Evolutionary conservation across 768 basidiomycete genomes (phyloP).

Genomic region (Zangia roseola): DNA sequence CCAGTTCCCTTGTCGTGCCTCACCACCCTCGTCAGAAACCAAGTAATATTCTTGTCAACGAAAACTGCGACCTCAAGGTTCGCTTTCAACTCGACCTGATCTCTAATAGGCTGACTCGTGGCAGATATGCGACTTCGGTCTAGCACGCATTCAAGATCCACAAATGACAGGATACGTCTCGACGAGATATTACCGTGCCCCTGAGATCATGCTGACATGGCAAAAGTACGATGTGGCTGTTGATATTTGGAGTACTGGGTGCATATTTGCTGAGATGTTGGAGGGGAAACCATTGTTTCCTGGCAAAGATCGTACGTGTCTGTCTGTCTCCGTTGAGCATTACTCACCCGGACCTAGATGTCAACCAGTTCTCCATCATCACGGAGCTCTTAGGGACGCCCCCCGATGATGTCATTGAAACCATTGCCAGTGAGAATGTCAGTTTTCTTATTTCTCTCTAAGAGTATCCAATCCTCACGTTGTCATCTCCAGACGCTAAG

Average conservation of each 20-base stretch:
- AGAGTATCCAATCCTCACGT: conserved; percentile 11
- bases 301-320: conserved; percentile 93
- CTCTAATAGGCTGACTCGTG: conserved; percentile 5
- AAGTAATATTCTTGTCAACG: conserved; percentile 98
- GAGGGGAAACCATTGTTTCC: conserved; percentile 99
- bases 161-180: conserved; percentile 99
- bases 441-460: conserved; percentile 24
- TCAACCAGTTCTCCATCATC: conserved; percentile 99
- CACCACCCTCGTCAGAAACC: conserved; percentile 67
- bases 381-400: conserved; percentile 98
- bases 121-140: conserved; percentile 97
- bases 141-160: conserved; percentile 97
- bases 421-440: conserved; percentile 97
- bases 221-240: conserved; percentile 99
- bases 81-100: conserved; percentile 11
- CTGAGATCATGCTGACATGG: conserved; percentile 99
- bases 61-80: conserved; percentile 98
- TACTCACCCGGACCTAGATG: conserved; percentile 58
- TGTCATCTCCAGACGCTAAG: conserved; percentile 72
- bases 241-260: conserved; percentile 99
- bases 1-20: neutral
- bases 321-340: neutral
- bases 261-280: conserved; percentile 99
- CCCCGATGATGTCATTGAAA: conserved; percentile 98
- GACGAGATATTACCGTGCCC: conserved; percentile 97